A percentile compares a stretch with the other conserved stretches of the same genome.
Evolutionary conservation across 345 rosid genomes (phyloP).

Genomic region (Raphanus sativus): DNA sequence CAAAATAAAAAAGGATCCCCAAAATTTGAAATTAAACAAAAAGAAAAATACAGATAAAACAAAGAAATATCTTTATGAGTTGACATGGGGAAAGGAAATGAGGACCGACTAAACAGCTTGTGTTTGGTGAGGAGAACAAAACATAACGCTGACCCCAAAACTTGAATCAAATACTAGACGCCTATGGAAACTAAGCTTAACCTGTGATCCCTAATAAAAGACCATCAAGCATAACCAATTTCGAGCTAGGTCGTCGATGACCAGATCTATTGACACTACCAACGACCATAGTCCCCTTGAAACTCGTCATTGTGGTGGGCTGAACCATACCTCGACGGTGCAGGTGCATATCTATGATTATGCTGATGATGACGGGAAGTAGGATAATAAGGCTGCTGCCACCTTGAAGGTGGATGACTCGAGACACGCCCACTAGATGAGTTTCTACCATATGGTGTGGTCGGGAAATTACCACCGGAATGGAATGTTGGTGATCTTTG

Average conservation of each 20-base stretch:
- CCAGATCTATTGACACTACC: conserved; percentile 7
- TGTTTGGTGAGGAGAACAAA: conserved; percentile 2
- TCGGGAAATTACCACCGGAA: conserved; percentile 8
- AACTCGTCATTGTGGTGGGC: neutral
- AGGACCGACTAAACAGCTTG: conserved; percentile 13
- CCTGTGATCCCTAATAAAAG: conserved; percentile 25
- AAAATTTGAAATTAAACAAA: neutral
- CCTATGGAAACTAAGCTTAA: conserved; percentile 4
- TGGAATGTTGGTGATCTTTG: neutral
- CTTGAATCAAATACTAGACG: conserved; percentile 13
- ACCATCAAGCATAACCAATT: conserved; percentile 4
- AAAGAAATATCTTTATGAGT: neutral
- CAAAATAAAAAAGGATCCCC: conserved; percentile 9
- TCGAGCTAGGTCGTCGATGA: neutral
- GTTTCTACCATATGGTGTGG: conserved; percentile 5
- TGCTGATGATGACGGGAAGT: conserved; percentile 9
- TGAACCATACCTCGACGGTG: conserved; percentile 30
- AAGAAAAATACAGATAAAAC: neutral
- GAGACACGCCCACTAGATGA: conserved; percentile 13
- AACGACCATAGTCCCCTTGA: conserved; percentile 19
- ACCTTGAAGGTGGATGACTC: conserved; percentile 13
- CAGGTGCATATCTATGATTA: conserved; percentile 12
- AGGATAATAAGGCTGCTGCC: conserved; percentile 20
- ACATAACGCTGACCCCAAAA: conserved; percentile 4
- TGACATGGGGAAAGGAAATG: neutral